These are phyloP conservation scores for Pharnaceum exiguum DNA, from an alignment of 148 eudicot genomes.

Conservation along the genomic window DNA sequence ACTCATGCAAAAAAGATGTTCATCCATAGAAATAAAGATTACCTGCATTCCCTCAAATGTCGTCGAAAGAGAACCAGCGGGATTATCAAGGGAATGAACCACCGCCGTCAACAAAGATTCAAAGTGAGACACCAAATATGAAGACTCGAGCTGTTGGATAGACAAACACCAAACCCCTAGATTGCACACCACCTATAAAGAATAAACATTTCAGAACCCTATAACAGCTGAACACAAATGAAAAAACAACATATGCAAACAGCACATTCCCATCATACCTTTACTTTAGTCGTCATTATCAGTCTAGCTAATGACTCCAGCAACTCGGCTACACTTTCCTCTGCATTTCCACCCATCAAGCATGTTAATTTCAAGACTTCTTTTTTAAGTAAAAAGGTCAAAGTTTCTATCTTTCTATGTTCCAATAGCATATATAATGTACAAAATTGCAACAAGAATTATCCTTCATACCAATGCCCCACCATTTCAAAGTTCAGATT, in stretches of 20 bases:
- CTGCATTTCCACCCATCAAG: conserved; percentile 28
- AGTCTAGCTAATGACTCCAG: conserved; percentile 48
- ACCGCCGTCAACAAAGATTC: conserved; percentile 57
- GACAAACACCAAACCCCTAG: conserved; percentile 91
- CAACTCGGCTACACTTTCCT: conserved; percentile 36
- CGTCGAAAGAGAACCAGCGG: conserved; percentile 69
- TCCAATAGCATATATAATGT: no score
- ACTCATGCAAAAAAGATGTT: neutral
- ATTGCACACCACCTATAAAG: conserved; percentile 67
- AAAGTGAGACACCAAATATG: conserved; percentile 39
- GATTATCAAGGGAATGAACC: conserved; percentile 81
- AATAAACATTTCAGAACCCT: conserved; percentile 11
- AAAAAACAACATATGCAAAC: neutral
- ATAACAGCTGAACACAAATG: neutral
- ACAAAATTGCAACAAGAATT: no score
- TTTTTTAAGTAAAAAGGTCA: neutral
- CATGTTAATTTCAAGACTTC: neutral
- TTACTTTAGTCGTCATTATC: conserved; percentile 49
- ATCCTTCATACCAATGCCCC: no score
- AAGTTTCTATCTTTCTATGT: neutral
- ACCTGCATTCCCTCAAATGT: conserved; percentile 94
- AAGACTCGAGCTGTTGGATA: conserved; percentile 60
- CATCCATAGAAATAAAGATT: conserved; percentile 3
- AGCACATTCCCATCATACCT: conserved; percentile 49
- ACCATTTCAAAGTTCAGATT: no score